Base-by-base conservation (phyloP, 306 rosid species). In the Senna siamea region DNA sequence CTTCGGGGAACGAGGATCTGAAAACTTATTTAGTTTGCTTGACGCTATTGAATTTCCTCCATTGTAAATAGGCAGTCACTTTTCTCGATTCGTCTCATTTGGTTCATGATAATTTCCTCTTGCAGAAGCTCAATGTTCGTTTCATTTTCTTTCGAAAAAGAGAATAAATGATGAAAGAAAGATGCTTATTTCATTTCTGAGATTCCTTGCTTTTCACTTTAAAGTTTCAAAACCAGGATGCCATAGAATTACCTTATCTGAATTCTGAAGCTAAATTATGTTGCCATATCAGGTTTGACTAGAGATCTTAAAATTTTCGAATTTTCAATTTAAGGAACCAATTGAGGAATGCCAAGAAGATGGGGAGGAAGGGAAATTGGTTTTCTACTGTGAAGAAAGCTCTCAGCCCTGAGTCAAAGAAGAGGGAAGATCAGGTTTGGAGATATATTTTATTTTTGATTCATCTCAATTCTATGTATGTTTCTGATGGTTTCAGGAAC, bases 351-450 rank as follows among this genome's bases (percentile, higher is more conserved):
- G 90, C 81, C 75, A 90, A 89, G 89, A 74, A 78, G 87, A 95
- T 95, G 99, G 98, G 93, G 68, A 85, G 84, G 86, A 95, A 95
- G 76, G 97, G 95, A 81, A 89, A 81, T 82, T 95, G 98, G 97
- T 92, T 95, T 88, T 92, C 99, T 73, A 72, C 69, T 30, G 98
- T 95, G 83, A 95, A 87, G 89, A 95, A 95, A 83, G 98, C 96
- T 77, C 92, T 95, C 82, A 95, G 98, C 73, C 98, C 99, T 37
- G 87, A 88, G n/a, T 76, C 99, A 73, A 94, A 94, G 85, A 93
- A 86, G 83, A 89, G 75, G 82, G 86, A 78, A 68, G 77, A 61
- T 26, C 85, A 88, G 89, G 96, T 93, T 81, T 75, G 82, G 46
- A 59, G 70, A n/a, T 73, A 0, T 23, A 55, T 6, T 62, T 62